Base-by-base conservation (phyloP, 202 grass and related monocot species). In the Musa balbisiana region DNA sequence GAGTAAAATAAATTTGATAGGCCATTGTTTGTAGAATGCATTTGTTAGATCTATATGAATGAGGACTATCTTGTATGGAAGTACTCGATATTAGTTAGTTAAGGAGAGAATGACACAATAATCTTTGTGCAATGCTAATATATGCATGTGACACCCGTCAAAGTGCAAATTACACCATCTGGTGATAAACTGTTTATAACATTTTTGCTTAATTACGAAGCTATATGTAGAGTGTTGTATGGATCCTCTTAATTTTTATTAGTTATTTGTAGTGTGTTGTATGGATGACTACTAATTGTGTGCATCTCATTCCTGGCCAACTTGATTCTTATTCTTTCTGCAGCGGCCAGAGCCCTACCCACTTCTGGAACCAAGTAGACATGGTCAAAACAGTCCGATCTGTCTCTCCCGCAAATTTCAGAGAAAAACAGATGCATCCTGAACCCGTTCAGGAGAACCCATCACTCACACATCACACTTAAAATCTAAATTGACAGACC, bases 291-390 rank as follows among this genome's bases (percentile, higher is more conserved):
- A 59, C 49, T 74, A n/a, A 55, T 33, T 55, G 81, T 74, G 81
- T 27, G 60, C 20, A 10, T 63, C 9, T 27, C 11, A n/a, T 33
- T 68, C 33, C n/a, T 69, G 0, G 1, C 8, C 29, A 25, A n/a
- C 82, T 65, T 66, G 69, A 29, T 78, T 17, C 27, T 70, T 87
- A 13, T 51, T 85, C 11, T 52, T n/a, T 62, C 55, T 69, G 55
- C 95, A 99, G 95, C 73, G 94, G 94, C 75, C 87, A 88, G 72
- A 88, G 85, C 80, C 90, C 6, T 99, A 99, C 84, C 91, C 85
- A 82, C 92, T 87, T 62, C 94, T 87, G 91, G 82, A 87, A 68
- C 79, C 91, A 79, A 70, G 55, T 80, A 69, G 63, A 22, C 78
- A 87, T 64, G 87, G 91, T 20, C 88, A 86, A 23, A 72, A 83